Evolutionary conservation across 164 flowering plant species (phyloP).

Genomic region (Stephania japonica): DNA sequence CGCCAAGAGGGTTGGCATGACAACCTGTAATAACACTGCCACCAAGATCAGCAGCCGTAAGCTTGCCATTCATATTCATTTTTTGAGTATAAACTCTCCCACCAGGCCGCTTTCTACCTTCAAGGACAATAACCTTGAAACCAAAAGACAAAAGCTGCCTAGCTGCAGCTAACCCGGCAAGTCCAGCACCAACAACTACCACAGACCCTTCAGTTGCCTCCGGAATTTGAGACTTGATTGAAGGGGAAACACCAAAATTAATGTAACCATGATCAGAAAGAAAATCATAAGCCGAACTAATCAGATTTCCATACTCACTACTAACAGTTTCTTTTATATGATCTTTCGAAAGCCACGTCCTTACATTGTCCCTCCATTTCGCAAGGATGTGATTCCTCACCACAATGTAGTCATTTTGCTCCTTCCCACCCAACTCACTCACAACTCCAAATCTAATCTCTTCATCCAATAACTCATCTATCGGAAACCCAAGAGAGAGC

Average conservation of each 20-base stretch:
- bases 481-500: slow-evolving; percentile 77
- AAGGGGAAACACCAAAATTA: slow-evolving; percentile 74
- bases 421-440: slow-evolving; percentile 66
- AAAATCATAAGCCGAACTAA: slow-evolving; percentile 71
- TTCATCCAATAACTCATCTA: slow-evolving; percentile 72
- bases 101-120: slow-evolving; percentile 86
- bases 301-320: slow-evolving; percentile 57
- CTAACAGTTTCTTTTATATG: slow-evolving; percentile 77
- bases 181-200: slow-evolving; percentile 81
- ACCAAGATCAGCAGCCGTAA: slow-evolving; percentile 84
- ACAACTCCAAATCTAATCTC: slow-evolving; percentile 82
- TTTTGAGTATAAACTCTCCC: slow-evolving; percentile 87
- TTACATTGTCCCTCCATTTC: slow-evolving; percentile 77
- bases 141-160: slow-evolving; percentile 86
- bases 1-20: slow-evolving; percentile 92
- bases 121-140: slow-evolving; percentile 76
- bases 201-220: slow-evolving; percentile 62
- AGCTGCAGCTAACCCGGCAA: slow-evolving; percentile 91
- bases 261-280: slow-evolving; percentile 73
- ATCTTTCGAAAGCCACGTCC: slow-evolving; percentile 58
- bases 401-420: slow-evolving; percentile 88
- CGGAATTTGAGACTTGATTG: slow-evolving; percentile 40
- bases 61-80: slow-evolving; percentile 51
- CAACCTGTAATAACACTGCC: slow-evolving; percentile 93
- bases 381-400: slow-evolving; percentile 88